Evolutionary conservation across 257 asterid species (phyloP).

Genomic region (Cordia subcordata): DNA sequence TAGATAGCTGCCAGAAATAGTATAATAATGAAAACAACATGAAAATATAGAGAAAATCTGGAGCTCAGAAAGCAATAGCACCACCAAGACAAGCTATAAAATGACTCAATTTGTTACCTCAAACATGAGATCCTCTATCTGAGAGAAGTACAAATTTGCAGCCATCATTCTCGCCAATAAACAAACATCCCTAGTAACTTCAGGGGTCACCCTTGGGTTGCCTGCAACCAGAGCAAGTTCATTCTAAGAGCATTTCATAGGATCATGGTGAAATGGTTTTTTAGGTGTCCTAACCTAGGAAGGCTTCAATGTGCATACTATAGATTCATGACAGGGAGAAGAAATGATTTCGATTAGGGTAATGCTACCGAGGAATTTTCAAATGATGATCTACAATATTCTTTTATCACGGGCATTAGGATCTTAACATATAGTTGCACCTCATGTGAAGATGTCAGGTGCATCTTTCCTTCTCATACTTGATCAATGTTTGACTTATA

Average conservation of each 20-base stretch:
- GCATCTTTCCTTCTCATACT: too few relatives aligned
- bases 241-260: conserved; percentile 10
- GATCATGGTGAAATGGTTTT: neutral
- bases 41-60: neutral
- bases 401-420: too few relatives aligned
- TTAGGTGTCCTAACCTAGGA: neutral
- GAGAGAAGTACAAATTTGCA: conserved; percentile 85
- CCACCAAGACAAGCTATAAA: neutral
- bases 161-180: conserved; percentile 96
- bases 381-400: too few relatives aligned
- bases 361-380: too few relatives aligned
- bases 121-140: conserved; percentile 96
- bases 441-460: too few relatives aligned
- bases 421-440: too few relatives aligned
- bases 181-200: conserved; percentile 95
- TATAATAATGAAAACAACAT: neutral
- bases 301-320: neutral
- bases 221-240: conserved; percentile 37
- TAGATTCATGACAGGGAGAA: too few relatives aligned
- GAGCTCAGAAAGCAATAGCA: neutral
- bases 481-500: too few relatives aligned
- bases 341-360: too few relatives aligned
- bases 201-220: conserved; percentile 95
- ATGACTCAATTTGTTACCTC: conserved; percentile 43
- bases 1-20: conserved; percentile 58